These are phyloP conservation scores for Hirschioporus abietinus DNA, from an alignment of 768 basidiomycete species.

Conservation along the genomic window DNA sequence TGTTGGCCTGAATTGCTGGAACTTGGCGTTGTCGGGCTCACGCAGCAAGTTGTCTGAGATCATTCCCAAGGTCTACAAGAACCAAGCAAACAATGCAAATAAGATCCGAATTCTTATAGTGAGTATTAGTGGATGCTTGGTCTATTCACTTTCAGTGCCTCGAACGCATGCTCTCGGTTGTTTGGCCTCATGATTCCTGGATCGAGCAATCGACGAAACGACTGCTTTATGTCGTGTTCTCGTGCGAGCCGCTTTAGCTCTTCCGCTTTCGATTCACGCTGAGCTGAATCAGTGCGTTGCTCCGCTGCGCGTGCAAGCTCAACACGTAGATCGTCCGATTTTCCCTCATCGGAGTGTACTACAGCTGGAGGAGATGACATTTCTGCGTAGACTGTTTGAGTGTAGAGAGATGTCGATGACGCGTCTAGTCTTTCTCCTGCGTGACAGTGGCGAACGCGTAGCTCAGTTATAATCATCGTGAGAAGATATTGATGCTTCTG, in stretches of 20 bases:
- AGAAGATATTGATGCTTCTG: too few relatives aligned
- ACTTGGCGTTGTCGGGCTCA: conserved; percentile 71
- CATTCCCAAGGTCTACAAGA: conserved; percentile 52
- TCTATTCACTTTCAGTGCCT: conserved; percentile 56
- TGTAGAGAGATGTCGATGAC: conserved; percentile 4
- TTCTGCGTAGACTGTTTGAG: not conserved
- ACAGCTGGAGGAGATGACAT: not conserved
- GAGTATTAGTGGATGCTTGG: conserved; percentile 12
- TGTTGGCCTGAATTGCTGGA: conserved; percentile 68
- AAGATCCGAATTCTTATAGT: conserved; percentile 14
- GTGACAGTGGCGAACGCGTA: too few relatives aligned
- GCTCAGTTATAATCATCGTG: too few relatives aligned
- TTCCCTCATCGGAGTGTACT: not conserved
- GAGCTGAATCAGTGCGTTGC: not conserved
- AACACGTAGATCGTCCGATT: not conserved
- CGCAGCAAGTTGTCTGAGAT: conserved; percentile 70
- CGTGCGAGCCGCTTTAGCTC: conserved; percentile 19
- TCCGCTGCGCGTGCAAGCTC: not conserved
- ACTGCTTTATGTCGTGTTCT: conserved; percentile 64
- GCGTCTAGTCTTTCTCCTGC: too few relatives aligned
- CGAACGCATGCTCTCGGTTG: conserved; percentile 50
- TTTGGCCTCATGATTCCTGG: conserved; percentile 75
- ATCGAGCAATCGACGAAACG: conserved; percentile 71
- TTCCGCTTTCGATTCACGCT: not conserved
- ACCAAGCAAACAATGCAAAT: conserved; percentile 13